phyloP scores from a whole-genome alignment of 257 asterid species.

The Nicotiana tabacum region DNA sequence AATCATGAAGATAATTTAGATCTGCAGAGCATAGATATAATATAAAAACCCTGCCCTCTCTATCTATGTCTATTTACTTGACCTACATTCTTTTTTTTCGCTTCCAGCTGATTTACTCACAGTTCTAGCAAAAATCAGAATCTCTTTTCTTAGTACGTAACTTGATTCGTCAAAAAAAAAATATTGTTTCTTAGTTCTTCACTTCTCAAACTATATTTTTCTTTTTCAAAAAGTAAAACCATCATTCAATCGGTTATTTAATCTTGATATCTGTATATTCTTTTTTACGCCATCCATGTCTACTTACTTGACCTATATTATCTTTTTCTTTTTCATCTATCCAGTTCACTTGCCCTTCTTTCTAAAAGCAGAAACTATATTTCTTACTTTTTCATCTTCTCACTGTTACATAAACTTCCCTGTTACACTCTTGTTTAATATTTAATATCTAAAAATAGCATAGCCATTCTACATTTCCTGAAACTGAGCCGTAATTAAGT shows the following conservation, averaged over 20 bases:
- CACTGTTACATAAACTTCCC: neutral
- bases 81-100: neutral
- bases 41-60: neutral
- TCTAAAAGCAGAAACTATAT: neutral
- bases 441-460: neutral
- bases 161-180: no score
- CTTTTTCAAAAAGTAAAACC: no score
- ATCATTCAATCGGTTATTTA: no score
- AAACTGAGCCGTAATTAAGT: neutral
- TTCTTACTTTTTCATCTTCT: no score
- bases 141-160: neutral
- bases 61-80: neutral
- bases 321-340: neutral
- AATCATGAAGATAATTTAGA: neutral
- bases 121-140: neutral
- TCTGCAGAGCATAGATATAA: neutral
- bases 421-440: neutral
- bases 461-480: slow-evolving; percentile 1
- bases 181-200: no score
- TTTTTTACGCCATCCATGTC: neutral
- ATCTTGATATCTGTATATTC: no score
- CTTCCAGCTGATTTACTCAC: neutral
- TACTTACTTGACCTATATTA: neutral
- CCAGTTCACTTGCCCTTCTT: neutral
- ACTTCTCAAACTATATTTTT: neutral